These are phyloP conservation scores for Macadamia integrifolia DNA, from an alignment of 164 flowering plant genomes.

Conservation along the genomic window DNA sequence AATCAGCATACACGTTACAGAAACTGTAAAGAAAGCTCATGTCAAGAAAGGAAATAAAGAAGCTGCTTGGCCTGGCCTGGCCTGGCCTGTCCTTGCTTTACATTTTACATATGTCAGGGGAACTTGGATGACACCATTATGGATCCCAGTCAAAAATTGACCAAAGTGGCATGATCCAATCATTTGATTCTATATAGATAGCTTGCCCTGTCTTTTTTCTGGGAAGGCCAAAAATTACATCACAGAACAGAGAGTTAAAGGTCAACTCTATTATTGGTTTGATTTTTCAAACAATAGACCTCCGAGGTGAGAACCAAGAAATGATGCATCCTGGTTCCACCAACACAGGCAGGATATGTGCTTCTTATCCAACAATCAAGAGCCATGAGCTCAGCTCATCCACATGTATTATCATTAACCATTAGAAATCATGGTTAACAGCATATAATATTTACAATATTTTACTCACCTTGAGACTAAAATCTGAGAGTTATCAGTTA, in stretches of 20 bases:
- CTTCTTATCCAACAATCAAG: not conserved
- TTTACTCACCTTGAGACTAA: slow-evolving; percentile 62
- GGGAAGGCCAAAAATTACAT: too few relatives aligned
- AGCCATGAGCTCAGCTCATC: not conserved
- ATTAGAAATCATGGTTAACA: not conserved
- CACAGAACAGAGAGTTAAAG: too few relatives aligned
- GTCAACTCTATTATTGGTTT: too few relatives aligned
- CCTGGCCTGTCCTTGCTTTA: not conserved
- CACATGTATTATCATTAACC: not conserved
- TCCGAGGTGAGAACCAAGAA: too few relatives aligned
- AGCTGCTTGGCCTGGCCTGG: too few relatives aligned
- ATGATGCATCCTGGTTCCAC: too few relatives aligned
- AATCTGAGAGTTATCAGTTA: slow-evolving; percentile 48
- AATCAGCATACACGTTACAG: not conserved
- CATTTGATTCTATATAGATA: too few relatives aligned
- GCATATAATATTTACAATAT: not conserved
- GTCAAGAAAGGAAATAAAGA: not conserved
- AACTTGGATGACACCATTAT: not conserved
- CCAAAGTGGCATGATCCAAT: not conserved
- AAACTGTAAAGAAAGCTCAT: not conserved
- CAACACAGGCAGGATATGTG: not conserved
- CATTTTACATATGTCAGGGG: not conserved
- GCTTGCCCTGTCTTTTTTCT: too few relatives aligned
- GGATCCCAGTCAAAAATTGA: not conserved
- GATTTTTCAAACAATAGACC: too few relatives aligned